These are phyloP conservation scores for Phytophthora megakarya DNA, from an alignment of 352 stramenopile species.

Conservation along the genomic window DNA sequence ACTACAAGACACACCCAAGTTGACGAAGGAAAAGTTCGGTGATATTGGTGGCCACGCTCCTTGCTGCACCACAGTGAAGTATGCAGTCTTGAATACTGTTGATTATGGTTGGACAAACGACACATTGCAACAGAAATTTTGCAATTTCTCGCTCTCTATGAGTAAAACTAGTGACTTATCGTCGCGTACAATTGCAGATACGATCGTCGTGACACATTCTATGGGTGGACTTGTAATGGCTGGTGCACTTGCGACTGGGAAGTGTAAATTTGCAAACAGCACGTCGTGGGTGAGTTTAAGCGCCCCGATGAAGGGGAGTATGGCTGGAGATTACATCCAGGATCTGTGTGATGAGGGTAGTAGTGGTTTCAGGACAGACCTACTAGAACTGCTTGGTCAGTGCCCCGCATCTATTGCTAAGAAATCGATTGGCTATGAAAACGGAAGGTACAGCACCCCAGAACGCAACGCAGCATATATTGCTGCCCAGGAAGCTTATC, in stretches of 20 bases:
- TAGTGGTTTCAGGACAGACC: background rate
- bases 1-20: conserved; percentile 10
- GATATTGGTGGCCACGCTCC: conserved; percentile 23
- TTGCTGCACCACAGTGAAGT: conserved; percentile 22
- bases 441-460: conserved; percentile 13
- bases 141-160: conserved; percentile 21
- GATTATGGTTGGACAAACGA: conserved; percentile 16
- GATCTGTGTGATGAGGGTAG: conserved; percentile 9
- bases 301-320: conserved; percentile 28
- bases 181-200: conserved; percentile 14
- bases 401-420: background rate
- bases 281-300: conserved; percentile 23
- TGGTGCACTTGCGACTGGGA: conserved; percentile 12
- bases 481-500: conserved; percentile 26
- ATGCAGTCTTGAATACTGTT: conserved; percentile 19
- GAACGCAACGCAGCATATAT: conserved; percentile 3
- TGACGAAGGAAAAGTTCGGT: conserved; percentile 13
- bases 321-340: conserved; percentile 21
- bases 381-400: conserved; percentile 6
- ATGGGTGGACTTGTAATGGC: conserved; percentile 32
- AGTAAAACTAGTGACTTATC: conserved; percentile 2
- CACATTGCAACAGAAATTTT: conserved; percentile 23
- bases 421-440: conserved; percentile 13
- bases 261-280: conserved; percentile 15
- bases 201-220: conserved; percentile 30